phyloP scores from a whole-genome alignment of 2,329 filamentous ascomycete species.

The Fusarium begoniae region DNA sequence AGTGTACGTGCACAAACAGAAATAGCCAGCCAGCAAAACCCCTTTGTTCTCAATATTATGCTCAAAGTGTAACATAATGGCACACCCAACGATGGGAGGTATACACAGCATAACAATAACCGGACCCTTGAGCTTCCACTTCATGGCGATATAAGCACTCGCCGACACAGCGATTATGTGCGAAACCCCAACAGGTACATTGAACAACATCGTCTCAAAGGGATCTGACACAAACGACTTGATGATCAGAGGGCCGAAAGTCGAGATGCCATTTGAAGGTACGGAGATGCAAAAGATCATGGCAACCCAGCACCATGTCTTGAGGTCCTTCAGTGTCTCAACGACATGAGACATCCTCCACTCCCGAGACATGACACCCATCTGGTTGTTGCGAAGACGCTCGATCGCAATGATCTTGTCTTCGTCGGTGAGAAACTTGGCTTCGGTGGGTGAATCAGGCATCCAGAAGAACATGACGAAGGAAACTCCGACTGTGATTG shows the following conservation, averaged over 20 bases:
- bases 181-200: conserved; percentile 67
- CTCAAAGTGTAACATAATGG: conserved; percentile 61
- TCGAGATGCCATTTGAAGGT: conserved; percentile 65
- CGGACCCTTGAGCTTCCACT: conserved; percentile 64
- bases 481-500: conserved; percentile 59
- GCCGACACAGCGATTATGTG: conserved; percentile 68
- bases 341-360: conserved; percentile 62
- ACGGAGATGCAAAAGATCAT: conserved; percentile 65
- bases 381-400: conserved; percentile 63
- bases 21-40: conserved; percentile 64
- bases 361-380: conserved; percentile 61
- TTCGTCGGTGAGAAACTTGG: conserved; percentile 59
- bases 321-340: conserved; percentile 65
- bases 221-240: conserved; percentile 66
- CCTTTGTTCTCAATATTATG: conserved; percentile 58
- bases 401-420: conserved; percentile 65
- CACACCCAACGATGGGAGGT: conserved; percentile 65
- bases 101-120: conserved; percentile 64
- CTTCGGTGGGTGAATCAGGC: conserved; percentile 61
- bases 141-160: conserved; percentile 64
- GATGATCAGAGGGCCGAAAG: conserved; percentile 69
- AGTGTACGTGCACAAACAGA: conserved; percentile 66
- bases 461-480: conserved; percentile 57
- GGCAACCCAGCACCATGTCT: conserved; percentile 68
- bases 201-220: conserved; percentile 67